Conservation (phyloP, 1,284 basidiomycete genomes). For the Clitocybe nebularis region DNA sequence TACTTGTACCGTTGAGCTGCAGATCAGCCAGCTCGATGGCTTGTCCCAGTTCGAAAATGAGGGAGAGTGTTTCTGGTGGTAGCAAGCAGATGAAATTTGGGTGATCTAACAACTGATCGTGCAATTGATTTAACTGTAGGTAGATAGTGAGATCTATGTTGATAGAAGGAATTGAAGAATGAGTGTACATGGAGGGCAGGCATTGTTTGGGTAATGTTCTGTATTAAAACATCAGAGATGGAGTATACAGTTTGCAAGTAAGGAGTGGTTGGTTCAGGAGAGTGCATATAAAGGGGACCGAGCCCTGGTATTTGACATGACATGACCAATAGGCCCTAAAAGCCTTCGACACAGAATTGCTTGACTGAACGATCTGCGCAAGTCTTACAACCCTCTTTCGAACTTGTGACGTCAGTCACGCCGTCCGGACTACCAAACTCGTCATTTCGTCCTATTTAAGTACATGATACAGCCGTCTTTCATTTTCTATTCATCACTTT, state of each 20-base stretch:
- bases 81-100: not conserved
- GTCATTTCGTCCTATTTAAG: not conserved
- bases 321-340: too few relatives aligned
- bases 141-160: too few relatives aligned
- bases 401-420: too few relatives aligned
- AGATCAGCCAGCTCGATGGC: not conserved
- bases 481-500: slow-evolving; percentile 23
- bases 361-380: too few relatives aligned
- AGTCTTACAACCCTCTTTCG: too few relatives aligned
- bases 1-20: not conserved
- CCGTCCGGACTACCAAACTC: too few relatives aligned
- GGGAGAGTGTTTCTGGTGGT: not conserved
- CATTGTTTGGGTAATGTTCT: too few relatives aligned
- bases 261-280: too few relatives aligned
- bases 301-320: too few relatives aligned
- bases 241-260: not conserved
- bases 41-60: not conserved
- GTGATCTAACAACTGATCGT: not conserved
- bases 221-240: not conserved
- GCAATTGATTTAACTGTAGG: not conserved
- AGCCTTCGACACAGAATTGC: too few relatives aligned
- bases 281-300: too few relatives aligned
- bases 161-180: not conserved
- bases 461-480: slow-evolving; percentile 7
- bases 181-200: not conserved